These are phyloP conservation scores for Leishmania mexicana DNA, from an alignment of 208 protist genomes.

Conservation along the genomic window DNA sequence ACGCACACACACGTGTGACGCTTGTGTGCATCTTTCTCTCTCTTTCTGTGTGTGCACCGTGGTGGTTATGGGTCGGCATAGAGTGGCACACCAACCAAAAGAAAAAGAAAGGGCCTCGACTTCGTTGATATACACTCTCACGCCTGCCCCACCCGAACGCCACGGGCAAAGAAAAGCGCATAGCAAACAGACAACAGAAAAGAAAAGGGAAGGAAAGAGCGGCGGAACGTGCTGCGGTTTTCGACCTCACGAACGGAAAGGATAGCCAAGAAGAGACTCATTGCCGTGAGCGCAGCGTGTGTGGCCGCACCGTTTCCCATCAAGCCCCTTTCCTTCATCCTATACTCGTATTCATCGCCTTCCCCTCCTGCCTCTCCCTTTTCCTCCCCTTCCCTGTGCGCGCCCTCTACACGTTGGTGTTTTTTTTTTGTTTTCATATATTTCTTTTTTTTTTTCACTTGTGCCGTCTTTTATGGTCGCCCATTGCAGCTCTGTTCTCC, in stretches of 20 bases:
- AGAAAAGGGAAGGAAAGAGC: too few relatives aligned
- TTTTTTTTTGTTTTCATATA: conserved; percentile 2
- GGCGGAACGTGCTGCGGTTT: too few relatives aligned
- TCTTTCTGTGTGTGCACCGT: neutral
- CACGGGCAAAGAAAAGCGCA: neutral
- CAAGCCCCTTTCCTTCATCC: neutral
- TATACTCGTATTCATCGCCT: neutral
- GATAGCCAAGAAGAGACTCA: neutral
- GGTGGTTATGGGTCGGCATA: neutral
- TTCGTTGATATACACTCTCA: neutral
- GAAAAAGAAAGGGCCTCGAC: neutral
- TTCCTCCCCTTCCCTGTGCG: neutral
- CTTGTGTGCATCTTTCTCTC: neutral
- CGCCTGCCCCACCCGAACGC: neutral
- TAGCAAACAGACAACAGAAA: too few relatives aligned
- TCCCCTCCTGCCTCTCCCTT: conserved; percentile 4
- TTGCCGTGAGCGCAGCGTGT: too few relatives aligned
- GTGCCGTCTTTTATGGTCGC: neutral
- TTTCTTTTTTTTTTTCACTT: neutral
- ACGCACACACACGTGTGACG: neutral
- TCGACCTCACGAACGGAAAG: too few relatives aligned
- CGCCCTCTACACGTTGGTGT: neutral
- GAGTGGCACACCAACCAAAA: neutral
- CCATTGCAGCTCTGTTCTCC: neutral
- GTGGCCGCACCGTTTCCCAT: neutral